Conservation (phyloP, 768 basidiomycete species). For the Hygrocybe punicea region DNA sequence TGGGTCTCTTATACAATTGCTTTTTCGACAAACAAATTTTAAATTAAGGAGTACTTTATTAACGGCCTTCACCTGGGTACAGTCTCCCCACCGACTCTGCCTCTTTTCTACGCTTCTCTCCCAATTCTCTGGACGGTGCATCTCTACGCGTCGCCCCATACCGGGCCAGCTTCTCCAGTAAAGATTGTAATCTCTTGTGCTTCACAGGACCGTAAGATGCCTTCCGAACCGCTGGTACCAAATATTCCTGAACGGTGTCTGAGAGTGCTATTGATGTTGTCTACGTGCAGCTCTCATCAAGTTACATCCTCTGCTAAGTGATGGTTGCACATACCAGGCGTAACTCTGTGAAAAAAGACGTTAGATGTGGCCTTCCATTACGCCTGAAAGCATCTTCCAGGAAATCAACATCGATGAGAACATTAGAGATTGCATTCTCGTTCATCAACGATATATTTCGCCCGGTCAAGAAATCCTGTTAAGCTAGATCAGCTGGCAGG, state of each 20-base stretch:
- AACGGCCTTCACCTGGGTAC: slow-evolving; percentile 66
- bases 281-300: slow-evolving; percentile 32
- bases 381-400: slow-evolving; percentile 81
- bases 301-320: neutral
- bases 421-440: slow-evolving; percentile 83
- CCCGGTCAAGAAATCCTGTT: slow-evolving; percentile 73
- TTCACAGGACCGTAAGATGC: slow-evolving; percentile 63
- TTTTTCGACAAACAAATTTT: slow-evolving; percentile 1
- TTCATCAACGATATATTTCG: slow-evolving; percentile 76
- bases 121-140: slow-evolving; percentile 54
- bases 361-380: slow-evolving; percentile 68
- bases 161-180: slow-evolving; percentile 76
- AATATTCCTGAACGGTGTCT: slow-evolving; percentile 74
- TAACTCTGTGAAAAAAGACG: slow-evolving; percentile 72
- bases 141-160: slow-evolving; percentile 65
- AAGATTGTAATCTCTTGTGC: slow-evolving; percentile 64
- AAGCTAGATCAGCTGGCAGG: slow-evolving; percentile 1
- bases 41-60: slow-evolving; percentile 13
- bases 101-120: slow-evolving; percentile 70
- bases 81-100: slow-evolving; percentile 73
- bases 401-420: slow-evolving; percentile 83
- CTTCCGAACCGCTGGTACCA: slow-evolving; percentile 67
- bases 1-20: slow-evolving; percentile 28
- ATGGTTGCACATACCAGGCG: slow-evolving; percentile 53
- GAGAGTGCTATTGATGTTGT: slow-evolving; percentile 69